These are phyloP conservation scores for Linum usitatissimum DNA, from an alignment of 345 rosid species.

Conservation along the genomic window DNA sequence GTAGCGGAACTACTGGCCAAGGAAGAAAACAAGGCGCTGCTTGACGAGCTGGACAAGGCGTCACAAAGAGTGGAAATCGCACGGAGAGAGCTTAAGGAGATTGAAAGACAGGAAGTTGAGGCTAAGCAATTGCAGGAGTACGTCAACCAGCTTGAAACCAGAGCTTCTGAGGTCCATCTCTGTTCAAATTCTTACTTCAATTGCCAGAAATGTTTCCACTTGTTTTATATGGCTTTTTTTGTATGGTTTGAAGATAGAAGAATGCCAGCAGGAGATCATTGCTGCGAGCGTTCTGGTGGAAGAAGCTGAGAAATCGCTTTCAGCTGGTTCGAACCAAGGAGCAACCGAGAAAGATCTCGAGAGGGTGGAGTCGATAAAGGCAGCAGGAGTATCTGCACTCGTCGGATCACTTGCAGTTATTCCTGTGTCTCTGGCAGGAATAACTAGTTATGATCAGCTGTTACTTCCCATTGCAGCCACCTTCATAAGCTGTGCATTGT, in stretches of 20 bases:
- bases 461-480: slow-evolving; percentile 49
- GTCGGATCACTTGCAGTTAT: slow-evolving; percentile 60
- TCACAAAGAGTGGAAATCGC: slow-evolving; percentile 69
- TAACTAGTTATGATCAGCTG: slow-evolving; percentile 33
- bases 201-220: background rate
- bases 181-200: background rate
- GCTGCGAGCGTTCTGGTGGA: slow-evolving; percentile 70
- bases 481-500: slow-evolving; percentile 75
- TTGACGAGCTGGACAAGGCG: slow-evolving; percentile 68
- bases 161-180: slow-evolving; percentile 55
- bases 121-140: slow-evolving; percentile 40
- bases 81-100: slow-evolving; percentile 55
- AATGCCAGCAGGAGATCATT: slow-evolving; percentile 57
- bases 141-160: slow-evolving; percentile 43
- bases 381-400: slow-evolving; percentile 59
- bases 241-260: slow-evolving; percentile 45
- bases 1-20: slow-evolving; percentile 60
- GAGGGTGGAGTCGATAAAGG: slow-evolving; percentile 70
- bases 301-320: slow-evolving; percentile 56
- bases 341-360: slow-evolving; percentile 42
- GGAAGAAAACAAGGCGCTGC: slow-evolving; percentile 62
- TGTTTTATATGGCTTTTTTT: slow-evolving; percentile 7
- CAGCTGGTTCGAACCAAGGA: slow-evolving; percentile 11
- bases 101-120: slow-evolving; percentile 61
- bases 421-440: slow-evolving; percentile 54